Percentiles rank a stretch among this genome's conserved stretches.
phyloP scores from a whole-genome alignment of 2,329 filamentous ascomycete genomes.

The Lithohypha guttulata region DNA sequence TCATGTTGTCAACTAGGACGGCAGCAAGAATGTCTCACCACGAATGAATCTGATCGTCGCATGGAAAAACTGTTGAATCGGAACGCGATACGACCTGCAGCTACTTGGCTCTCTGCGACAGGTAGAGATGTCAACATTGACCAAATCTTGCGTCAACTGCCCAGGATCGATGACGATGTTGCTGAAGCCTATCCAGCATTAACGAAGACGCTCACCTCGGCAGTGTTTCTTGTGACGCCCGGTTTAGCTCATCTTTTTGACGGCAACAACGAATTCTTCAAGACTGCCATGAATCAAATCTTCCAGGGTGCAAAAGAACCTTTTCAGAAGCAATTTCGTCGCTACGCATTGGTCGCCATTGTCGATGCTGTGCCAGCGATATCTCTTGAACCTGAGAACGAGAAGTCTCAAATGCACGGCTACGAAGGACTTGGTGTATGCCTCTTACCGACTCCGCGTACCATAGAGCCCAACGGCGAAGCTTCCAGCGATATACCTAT shows the following conservation, averaged over 20 bases:
- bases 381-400: neutral
- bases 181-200: neutral
- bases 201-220: neutral
- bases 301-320: neutral
- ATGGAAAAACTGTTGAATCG: no score
- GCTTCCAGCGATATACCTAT: neutral
- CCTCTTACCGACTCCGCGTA: conserved; percentile 7
- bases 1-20: no score
- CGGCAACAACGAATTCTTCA: neutral
- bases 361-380: conserved; percentile 17
- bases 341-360: conserved; percentile 12
- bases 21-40: no score
- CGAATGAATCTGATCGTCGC: no score
- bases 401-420: neutral
- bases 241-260: conserved; percentile 5
- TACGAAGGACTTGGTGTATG: conserved; percentile 17
- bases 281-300: neutral
- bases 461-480: neutral
- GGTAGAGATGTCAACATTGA: neutral
- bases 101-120: conserved; percentile 2
- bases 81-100: neutral
- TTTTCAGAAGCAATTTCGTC: neutral
- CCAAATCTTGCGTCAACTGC: neutral
- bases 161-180: neutral
- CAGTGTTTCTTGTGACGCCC: conserved; percentile 6